These are phyloP conservation scores for Ceratobasidium sp. DNA, from an alignment of 1,284 basidiomycete species.

Conservation along the genomic window DNA sequence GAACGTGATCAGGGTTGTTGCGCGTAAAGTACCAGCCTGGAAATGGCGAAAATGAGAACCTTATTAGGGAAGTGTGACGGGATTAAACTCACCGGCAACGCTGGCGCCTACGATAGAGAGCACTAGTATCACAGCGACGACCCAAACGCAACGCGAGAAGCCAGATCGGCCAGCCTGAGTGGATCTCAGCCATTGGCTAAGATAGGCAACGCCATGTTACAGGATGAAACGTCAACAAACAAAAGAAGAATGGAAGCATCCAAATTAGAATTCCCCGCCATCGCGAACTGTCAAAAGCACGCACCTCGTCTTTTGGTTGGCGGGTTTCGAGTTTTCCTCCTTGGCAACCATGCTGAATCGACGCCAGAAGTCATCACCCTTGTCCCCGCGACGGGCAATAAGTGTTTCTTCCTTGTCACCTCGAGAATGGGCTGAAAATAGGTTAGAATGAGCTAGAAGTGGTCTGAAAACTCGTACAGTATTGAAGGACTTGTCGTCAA, in stretches of 20 bases:
- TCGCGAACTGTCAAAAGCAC: slow-evolving; percentile 39
- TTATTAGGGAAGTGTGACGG: not conserved
- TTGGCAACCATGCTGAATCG: slow-evolving; percentile 82
- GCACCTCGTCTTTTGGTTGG: slow-evolving; percentile 60
- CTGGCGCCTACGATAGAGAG: slow-evolving; percentile 61
- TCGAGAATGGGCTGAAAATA: slow-evolving; percentile 61
- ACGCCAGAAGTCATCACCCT: slow-evolving; percentile 82
- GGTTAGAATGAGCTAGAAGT: not conserved
- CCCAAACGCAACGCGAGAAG: slow-evolving; percentile 71
- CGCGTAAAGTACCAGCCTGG: slow-evolving; percentile 60
- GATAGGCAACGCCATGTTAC: slow-evolving; percentile 1
- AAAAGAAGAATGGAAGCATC: slow-evolving; percentile 11
- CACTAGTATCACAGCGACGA: slow-evolving; percentile 65
- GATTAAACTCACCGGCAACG: slow-evolving; percentile 54
- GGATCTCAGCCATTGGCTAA: slow-evolving; percentile 70
- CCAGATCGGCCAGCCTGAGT: slow-evolving; percentile 60
- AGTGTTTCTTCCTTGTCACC: slow-evolving; percentile 70
- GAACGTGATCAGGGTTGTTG: slow-evolving; percentile 55
- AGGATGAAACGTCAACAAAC: slow-evolving; percentile 18
- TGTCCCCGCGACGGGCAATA: slow-evolving; percentile 66
- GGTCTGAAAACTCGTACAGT: slow-evolving; percentile 9
- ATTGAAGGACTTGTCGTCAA: slow-evolving; percentile 49
- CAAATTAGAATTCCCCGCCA: slow-evolving; percentile 35
- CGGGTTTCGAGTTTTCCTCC: slow-evolving; percentile 58
- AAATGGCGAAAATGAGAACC: not conserved